Base-by-base conservation (phyloP, 805 yeast species). In the Wickerhamomyces xylosicus region DNA sequence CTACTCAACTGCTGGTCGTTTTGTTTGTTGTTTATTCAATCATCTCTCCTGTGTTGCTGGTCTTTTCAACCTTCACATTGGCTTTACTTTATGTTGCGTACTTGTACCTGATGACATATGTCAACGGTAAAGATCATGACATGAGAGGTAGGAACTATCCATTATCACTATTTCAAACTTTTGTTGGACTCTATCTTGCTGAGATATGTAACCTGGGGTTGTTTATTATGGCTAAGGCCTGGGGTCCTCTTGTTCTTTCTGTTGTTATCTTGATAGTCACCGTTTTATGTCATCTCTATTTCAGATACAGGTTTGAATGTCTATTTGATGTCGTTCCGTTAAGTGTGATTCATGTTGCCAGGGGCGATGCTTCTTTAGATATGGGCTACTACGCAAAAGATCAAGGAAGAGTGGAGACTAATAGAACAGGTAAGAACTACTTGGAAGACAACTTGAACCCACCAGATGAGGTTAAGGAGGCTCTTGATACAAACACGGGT, bases 231-330 rank as follows among this genome's bases (percentile, higher is more conserved):
- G 72, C 76, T 34, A 80, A 84, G 64, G 69, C 80, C 47, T 84
- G 90, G 90, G 85, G 82, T 18, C 75, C 80, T 49, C 75, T 82
- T 46, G 92, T 67, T 3, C 62, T 84, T 40, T 89, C 82, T 58
- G 80, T 66, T 40, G 67, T 76, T n/a, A 58, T 70, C 44, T 48
- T 80, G 14, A 74, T 56, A n/a, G 72, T 63, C 34, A 79, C 90
- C 13, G 79, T 73, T 21, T 56, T 60, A 17, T 62, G 71, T 22
- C 90, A 82, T 53, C 43, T 82, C 22, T 79, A 67, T 56, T 63
- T 74, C 52, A 76, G 74, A 53, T 57, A 69, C 58, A 70, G 58
- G 44, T 81, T 80, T 57, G 68, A 75, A 36, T 79, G 85, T 27
- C 56, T 82, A 42, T 63, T 77, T 39, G 86, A 83, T 38, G 61